Evolutionary conservation across 441 rosid species (phyloP), one percentile per base, ranked within the genome.

Genomic region (Erodium chrysanthum): DNA sequence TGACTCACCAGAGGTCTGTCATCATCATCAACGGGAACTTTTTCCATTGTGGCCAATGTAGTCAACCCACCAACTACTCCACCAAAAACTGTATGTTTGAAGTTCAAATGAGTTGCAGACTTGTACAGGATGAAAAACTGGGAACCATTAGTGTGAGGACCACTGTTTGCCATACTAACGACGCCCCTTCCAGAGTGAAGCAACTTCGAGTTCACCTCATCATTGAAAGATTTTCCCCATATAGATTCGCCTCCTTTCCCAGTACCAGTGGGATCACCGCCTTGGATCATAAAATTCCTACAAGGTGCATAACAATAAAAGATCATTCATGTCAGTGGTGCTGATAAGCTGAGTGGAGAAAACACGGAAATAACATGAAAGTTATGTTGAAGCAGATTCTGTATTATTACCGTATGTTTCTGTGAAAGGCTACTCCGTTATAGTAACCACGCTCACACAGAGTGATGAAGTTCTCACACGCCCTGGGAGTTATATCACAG

Each of bases 241-340:
- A 91, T 91, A 3, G 97, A 91, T 80, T 94, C 88, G 18, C 97
- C 97, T 71, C 97, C 96, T 74, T 48, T 83, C 74, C 96, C 96
- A 52, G 94, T 91, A 21, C 98, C 92, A 68, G 94, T 91, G 66
- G 98, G 98, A 80, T 94, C 97, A 62, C 98, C 96, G 29, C 97
- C 97, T 86, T 94, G 98, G 78, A 94, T 89, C 96, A 89, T 94
- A 76, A 91, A 94, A 84, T 88, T 94, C 85, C 97, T 85, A 71
- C 40, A 73, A 44, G 64, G 46, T 62, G 10, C 37, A 66, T 33
- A 50, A 4, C n/a, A 25, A 69, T 21, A 69, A 64, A 29, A 46
- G 5, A 0, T 35, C 11, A 42, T 71, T 58, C 58, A 59, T 15
- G 23, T 67, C 31, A 29, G 25, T 35, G 33, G 50, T 27, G 8